Evolutionary conservation across 2,329 filamentous ascomycete genomes (phyloP).

Genomic region (Graphilbum sp.): DNA sequence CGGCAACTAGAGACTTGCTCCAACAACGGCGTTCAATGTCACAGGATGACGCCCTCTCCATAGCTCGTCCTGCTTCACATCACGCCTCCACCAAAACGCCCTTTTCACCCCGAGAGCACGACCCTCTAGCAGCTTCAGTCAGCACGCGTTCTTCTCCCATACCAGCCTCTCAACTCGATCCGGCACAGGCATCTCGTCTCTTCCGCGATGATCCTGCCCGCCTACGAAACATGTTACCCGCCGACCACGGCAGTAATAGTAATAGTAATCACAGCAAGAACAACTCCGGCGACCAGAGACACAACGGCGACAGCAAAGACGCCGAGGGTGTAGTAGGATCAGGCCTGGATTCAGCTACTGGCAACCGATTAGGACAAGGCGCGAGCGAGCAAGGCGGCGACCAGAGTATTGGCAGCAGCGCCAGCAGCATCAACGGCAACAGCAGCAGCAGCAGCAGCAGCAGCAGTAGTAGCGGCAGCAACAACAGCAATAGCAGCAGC

Average conservation of each 20-base stretch:
- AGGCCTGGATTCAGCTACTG: neutral
- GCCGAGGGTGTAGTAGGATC: neutral
- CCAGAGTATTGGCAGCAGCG: no score
- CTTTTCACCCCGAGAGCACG: conserved; percentile 11
- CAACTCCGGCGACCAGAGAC: neutral
- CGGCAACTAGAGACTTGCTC: conserved; percentile 30
- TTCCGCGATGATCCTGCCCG: conserved; percentile 6
- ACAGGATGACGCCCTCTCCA: conserved; percentile 36
- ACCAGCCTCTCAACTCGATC: neutral
- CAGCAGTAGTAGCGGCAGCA: neutral
- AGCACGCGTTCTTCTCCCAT: conserved; percentile 13
- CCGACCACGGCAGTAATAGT: conserved; percentile 4
- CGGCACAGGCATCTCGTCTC: neutral
- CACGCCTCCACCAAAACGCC: conserved; percentile 12
- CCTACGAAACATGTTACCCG: conserved; percentile 3
- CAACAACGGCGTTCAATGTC: conserved; percentile 42
- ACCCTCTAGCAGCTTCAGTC: neutral
- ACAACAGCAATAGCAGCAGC: neutral
- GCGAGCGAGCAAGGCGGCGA: neutral
- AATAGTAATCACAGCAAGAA: neutral
- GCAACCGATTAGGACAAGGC: neutral
- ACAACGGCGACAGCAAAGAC: neutral
- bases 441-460: neutral
- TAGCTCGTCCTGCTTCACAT: conserved; percentile 35
- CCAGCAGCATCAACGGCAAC: no score